Evolutionary conservation across 495 filamentous ascomycete genomes (phyloP).

Genomic region (Xylaria flabelliformis): DNA sequence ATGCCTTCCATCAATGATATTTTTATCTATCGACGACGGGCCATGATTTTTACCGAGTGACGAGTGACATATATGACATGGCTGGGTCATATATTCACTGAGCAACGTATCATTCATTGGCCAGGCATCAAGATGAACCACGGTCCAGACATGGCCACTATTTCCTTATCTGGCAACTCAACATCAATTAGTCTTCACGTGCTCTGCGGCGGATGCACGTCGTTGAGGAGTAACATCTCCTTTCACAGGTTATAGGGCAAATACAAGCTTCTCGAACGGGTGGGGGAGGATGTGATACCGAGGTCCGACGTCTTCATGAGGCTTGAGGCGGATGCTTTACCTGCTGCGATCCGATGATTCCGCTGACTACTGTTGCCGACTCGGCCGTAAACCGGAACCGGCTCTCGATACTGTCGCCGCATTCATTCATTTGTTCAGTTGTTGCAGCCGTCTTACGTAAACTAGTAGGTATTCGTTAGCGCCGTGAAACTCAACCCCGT

Average conservation of each 20-base stretch:
- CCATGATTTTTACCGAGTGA: no score
- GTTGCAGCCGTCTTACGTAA: no score
- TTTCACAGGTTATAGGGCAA: slow-evolving; percentile 56
- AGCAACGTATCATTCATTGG: slow-evolving; percentile 25
- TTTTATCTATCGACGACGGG: no score
- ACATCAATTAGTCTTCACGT: slow-evolving; percentile 61
- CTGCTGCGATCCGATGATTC: slow-evolving; percentile 67
- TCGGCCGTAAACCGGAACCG: slow-evolving; percentile 70
- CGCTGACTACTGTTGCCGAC: slow-evolving; percentile 64
- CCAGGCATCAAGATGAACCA: slow-evolving; percentile 76
- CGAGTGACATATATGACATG: no score
- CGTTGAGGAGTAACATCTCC: slow-evolving; percentile 65
- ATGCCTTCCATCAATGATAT: no score
- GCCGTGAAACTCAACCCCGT: no score
- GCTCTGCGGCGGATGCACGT: slow-evolving; percentile 57
- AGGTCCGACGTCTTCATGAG: slow-evolving; percentile 62
- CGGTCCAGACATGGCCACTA: slow-evolving; percentile 62
- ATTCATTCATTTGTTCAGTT: no score
- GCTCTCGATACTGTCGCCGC: no score
- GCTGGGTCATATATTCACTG: slow-evolving; percentile 56
- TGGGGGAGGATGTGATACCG: slow-evolving; percentile 71
- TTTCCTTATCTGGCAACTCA: slow-evolving; percentile 59
- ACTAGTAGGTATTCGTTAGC: no score
- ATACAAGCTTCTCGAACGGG: slow-evolving; percentile 56
- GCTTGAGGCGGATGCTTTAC: slow-evolving; percentile 65